Evolutionary conservation across 768 basidiomycete genomes (phyloP).

Genomic region (Termitomyces sp.): DNA sequence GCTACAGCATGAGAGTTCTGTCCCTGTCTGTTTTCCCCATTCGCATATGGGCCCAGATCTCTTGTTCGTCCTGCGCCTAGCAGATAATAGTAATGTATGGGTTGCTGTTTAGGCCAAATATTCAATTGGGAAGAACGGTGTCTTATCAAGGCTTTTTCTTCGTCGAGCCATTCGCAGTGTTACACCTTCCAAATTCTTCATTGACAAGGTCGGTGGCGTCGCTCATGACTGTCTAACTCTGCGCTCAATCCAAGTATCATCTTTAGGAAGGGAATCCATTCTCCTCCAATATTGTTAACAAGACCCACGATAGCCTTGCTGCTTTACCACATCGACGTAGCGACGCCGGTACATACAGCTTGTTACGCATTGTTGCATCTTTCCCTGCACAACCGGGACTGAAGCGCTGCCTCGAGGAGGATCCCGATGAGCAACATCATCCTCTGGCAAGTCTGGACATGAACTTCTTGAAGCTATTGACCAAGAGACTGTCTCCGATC

Average conservation of each 20-base stretch:
- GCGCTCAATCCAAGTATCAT: background rate
- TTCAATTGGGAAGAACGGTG: slow-evolving; percentile 26
- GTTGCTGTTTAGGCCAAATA: slow-evolving; percentile 39
- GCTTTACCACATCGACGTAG: slow-evolving; percentile 27
- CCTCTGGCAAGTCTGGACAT: slow-evolving; percentile 39
- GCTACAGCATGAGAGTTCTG: slow-evolving; percentile 25
- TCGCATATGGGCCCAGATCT: slow-evolving; percentile 38
- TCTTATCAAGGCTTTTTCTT: slow-evolving; percentile 23
- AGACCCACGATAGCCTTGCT: slow-evolving; percentile 21
- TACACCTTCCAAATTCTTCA: slow-evolving; percentile 35
- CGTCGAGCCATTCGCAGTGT: slow-evolving; percentile 36
- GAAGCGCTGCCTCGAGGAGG: slow-evolving; percentile 33
- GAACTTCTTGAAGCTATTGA: slow-evolving; percentile 34
- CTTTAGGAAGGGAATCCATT: slow-evolving; percentile 30
- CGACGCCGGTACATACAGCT: slow-evolving; percentile 34
- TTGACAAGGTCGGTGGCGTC: slow-evolving; percentile 28
- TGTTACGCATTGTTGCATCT: slow-evolving; percentile 35
- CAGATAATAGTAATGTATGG: slow-evolving; percentile 32
- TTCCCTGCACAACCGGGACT: slow-evolving; percentile 35
- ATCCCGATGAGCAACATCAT: slow-evolving; percentile 31
- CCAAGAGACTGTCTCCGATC: slow-evolving; percentile 28
- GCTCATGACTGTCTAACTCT: background rate
- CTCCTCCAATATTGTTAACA: slow-evolving; percentile 26
- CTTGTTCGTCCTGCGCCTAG: slow-evolving; percentile 32
- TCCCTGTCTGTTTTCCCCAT: slow-evolving; percentile 38